Percentiles rank a stretch among this genome's conserved stretches.
phyloP scores from a whole-genome alignment of 306 rosid species.

The Quercus berberidifolia region DNA sequence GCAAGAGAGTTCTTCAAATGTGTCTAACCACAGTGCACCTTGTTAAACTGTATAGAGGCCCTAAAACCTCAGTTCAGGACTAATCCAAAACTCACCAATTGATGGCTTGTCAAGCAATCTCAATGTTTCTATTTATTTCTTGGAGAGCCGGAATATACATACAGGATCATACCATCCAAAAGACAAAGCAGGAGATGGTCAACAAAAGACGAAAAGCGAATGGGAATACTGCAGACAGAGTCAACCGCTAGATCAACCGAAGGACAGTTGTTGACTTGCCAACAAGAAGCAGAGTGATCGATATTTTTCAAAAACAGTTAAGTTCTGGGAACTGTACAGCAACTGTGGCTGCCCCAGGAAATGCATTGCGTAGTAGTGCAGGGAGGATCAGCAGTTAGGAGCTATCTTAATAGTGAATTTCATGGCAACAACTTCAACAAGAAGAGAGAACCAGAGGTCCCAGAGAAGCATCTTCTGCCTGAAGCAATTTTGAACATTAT shows the following conservation, averaged over 20 bases:
- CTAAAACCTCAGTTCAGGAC: constrained; percentile 5
- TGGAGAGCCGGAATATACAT: background rate
- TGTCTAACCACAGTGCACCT: background rate
- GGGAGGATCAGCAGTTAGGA: background rate
- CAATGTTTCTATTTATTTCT: background rate
- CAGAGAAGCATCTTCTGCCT: background rate
- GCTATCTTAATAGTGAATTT: background rate
- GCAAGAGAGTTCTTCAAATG: background rate
- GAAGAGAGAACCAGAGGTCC: constrained; percentile 3
- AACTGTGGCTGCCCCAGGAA: background rate
- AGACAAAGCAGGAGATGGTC: constrained; percentile 21
- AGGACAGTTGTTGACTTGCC: background rate
- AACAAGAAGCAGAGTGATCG: background rate
- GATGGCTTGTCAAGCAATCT: background rate
- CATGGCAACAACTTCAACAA: background rate
- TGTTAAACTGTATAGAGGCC: constrained; percentile 6
- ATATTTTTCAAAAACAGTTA: background rate
- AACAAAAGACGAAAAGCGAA: constrained; percentile 6
- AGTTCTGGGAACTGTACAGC: background rate
- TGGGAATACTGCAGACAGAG: background rate
- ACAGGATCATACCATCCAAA: constrained; percentile 3
- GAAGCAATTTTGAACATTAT: background rate
- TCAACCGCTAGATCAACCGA: background rate
- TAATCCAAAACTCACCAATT: background rate
- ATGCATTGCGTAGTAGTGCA: background rate